Evolutionary conservation across 163 green algal species (phyloP).

Genomic region (Chlorella variabilis): DNA sequence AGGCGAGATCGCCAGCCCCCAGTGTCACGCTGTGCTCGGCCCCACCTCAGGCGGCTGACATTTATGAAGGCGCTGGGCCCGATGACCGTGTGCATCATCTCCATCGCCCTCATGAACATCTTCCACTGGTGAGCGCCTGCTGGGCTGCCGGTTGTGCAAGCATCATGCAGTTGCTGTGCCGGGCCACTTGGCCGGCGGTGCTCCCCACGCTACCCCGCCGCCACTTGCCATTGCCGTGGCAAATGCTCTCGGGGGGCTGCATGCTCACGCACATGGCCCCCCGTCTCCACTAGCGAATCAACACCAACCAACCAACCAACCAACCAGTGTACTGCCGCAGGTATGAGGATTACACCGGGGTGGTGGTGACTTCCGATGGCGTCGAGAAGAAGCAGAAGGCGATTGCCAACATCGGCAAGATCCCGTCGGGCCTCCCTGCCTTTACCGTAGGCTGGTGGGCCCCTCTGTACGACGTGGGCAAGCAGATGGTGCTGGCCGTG

Average conservation of each 20-base stretch:
- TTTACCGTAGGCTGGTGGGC: conserved; percentile 71
- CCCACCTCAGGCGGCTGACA: conserved; percentile 39
- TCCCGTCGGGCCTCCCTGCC: conserved; percentile 56
- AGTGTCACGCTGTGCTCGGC: neutral
- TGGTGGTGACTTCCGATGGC: neutral
- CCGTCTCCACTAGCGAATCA: too few species aligned
- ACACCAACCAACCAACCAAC: too few species aligned
- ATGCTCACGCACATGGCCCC: too few species aligned
- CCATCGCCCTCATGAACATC: conserved; percentile 76
- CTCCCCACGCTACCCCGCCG: too few species aligned
- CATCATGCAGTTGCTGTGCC: too few species aligned
- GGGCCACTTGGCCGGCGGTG: too few species aligned
- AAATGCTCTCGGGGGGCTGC: too few species aligned
- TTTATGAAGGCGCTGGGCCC: conserved; percentile 71
- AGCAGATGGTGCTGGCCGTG: conserved; percentile 70
- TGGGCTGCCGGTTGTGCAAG: too few species aligned
- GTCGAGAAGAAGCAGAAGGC: neutral
- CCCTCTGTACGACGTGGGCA: conserved; percentile 65
- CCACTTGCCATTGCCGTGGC: too few species aligned
- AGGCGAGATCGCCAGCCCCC: too few species aligned
- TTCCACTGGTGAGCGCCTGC: conserved; percentile 66
- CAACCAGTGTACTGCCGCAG: too few species aligned
- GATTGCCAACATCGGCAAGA: conserved; percentile 48
- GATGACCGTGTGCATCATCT: conserved; percentile 73
- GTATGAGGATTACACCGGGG: neutral